Percentiles rank a stretch among this genome's conserved stretches.
phyloP scores from a whole-genome alignment of 108 stramenopile genomes.

The Licmophora abbreviata region DNA sequence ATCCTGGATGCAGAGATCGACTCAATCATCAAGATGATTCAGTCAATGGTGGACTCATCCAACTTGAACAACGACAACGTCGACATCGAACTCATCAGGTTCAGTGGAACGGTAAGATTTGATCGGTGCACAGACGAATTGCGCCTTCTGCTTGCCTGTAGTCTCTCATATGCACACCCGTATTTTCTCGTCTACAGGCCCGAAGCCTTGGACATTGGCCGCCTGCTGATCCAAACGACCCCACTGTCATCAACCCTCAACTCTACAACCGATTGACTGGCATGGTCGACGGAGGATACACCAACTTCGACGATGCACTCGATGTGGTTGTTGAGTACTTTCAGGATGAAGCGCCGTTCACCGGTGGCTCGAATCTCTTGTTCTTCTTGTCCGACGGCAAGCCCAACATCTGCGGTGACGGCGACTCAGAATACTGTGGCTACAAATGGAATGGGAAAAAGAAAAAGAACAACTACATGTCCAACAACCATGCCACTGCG shows the following conservation, averaged over 20 bases:
- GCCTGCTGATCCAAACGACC: slow-evolving; percentile 3
- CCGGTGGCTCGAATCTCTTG: slow-evolving; percentile 11
- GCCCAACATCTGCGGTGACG: slow-evolving; percentile 25
- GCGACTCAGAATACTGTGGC: slow-evolving; percentile 17
- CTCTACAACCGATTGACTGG: neutral
- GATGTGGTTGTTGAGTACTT: slow-evolving; percentile 20
- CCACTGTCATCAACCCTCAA: slow-evolving; percentile 1
- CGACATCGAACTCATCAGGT: slow-evolving; percentile 17
- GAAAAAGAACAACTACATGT: neutral
- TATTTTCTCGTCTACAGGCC: neutral
- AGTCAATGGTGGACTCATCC: slow-evolving; percentile 6
- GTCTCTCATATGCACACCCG: too few relatives aligned
- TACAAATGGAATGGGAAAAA: neutral
- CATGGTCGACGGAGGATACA: slow-evolving; percentile 10
- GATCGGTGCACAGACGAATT: too few relatives aligned
- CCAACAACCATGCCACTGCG: slow-evolving; percentile 1
- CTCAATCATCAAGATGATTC: slow-evolving; percentile 8
- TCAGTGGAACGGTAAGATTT: too few relatives aligned
- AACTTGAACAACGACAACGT: slow-evolving; percentile 14
- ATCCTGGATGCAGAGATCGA: slow-evolving; percentile 25
- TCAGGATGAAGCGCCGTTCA: slow-evolving; percentile 2
- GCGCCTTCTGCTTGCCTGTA: too few relatives aligned
- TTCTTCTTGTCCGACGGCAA: slow-evolving; percentile 30
- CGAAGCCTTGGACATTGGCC: neutral
- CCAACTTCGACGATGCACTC: slow-evolving; percentile 29